A percentile compares a stretch with the other conserved stretches of the same genome.
These are phyloP conservation scores for Patellaria atrata DNA, from an alignment of 495 filamentous ascomycete species.

Conservation along the genomic window DNA sequence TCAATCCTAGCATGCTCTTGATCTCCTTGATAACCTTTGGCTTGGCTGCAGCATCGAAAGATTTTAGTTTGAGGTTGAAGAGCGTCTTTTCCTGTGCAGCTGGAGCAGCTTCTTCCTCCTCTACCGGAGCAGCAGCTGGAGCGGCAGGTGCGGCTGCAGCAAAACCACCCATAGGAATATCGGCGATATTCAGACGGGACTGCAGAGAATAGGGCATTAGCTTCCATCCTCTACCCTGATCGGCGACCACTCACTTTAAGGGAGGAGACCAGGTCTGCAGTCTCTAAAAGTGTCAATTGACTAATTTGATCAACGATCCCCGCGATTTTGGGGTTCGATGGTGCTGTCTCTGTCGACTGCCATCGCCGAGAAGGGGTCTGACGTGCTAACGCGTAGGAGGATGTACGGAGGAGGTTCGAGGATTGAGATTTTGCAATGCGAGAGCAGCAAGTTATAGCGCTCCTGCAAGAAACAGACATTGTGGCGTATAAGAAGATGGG, in stretches of 20 bases:
- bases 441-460: conserved; percentile 44
- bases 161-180: conserved; percentile 84
- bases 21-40: conserved; percentile 99
- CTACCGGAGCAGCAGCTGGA: conserved; percentile 52
- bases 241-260: conserved; percentile 53
- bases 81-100: conserved; percentile 87
- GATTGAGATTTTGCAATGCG: conserved; percentile 25
- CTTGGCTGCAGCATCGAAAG: conserved; percentile 76
- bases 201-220: conserved; percentile 29
- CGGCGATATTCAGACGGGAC: conserved; percentile 94
- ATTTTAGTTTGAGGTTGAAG: conserved; percentile 85
- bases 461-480: conserved; percentile 46
- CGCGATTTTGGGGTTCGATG: conserved; percentile 67
- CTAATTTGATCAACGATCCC: conserved; percentile 96
- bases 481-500: conserved; percentile 14
- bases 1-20: conserved; percentile 87
- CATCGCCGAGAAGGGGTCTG: conserved; percentile 39
- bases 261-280: conserved; percentile 80
- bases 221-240: neutral
- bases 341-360: conserved; percentile 53
- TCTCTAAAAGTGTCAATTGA: conserved; percentile 93
- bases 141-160: conserved; percentile 48
- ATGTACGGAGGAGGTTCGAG: conserved; percentile 8
- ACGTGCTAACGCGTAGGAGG: conserved; percentile 11
- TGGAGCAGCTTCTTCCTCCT: conserved; percentile 73